Evolutionary conservation across 2,329 filamentous ascomycete species (phyloP).

Genomic region (Didymella pinodella): DNA sequence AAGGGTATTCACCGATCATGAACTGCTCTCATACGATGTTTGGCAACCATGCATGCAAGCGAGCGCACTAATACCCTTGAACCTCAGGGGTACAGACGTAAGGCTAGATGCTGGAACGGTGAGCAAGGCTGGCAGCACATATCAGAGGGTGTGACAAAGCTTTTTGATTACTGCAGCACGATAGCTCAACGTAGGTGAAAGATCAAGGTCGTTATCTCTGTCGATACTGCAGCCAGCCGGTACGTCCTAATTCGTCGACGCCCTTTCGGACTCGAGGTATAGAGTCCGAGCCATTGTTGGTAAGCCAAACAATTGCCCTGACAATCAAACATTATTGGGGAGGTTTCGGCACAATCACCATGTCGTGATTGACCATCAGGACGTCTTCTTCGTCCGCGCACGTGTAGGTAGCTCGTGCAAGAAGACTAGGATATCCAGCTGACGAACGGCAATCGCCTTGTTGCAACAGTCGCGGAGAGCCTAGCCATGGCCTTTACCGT

Average conservation of each 20-base stretch:
- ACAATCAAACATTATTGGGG: slow-evolving; percentile 4
- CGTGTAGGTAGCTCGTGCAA: not conserved
- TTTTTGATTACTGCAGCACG: not conserved
- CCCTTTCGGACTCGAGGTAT: not conserved
- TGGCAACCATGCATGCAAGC: slow-evolving; percentile 17
- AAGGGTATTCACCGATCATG: slow-evolving; percentile 21
- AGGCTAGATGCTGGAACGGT: slow-evolving; percentile 13
- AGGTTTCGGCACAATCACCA: not conserved
- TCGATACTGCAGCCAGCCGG: not conserved
- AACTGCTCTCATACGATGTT: slow-evolving; percentile 22
- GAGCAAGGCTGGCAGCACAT: slow-evolving; percentile 15
- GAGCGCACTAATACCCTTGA: slow-evolving; percentile 7
- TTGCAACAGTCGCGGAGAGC: not conserved
- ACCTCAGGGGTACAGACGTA: slow-evolving; percentile 10
- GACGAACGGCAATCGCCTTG: not conserved
- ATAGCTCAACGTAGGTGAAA: slow-evolving; percentile 1
- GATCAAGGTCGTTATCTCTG: not conserved
- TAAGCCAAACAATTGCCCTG: not conserved
- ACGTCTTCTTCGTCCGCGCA: slow-evolving; percentile 2
- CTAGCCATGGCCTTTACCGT: not conserved
- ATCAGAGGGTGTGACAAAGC: slow-evolving; percentile 12
- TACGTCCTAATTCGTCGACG: not conserved
- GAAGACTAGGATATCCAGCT: not conserved
- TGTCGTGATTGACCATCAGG: not conserved
- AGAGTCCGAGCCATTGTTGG: not conserved